Base-by-base conservation (phyloP, 2,329 filamentous ascomycete species). In the Fusarium sp. region DNA sequence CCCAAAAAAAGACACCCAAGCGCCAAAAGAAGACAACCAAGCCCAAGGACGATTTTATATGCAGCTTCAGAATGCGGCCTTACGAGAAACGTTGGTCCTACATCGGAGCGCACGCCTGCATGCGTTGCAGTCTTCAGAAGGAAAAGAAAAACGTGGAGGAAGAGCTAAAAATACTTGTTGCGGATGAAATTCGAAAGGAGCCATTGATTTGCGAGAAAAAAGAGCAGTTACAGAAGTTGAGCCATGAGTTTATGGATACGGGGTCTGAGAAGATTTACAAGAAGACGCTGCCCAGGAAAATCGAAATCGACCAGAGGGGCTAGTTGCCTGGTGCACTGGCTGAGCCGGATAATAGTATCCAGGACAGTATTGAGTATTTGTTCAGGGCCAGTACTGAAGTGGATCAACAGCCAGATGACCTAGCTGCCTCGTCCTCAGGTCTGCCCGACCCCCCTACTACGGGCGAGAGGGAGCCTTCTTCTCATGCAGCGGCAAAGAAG, bases 151-250 rank as follows among this genome's bases (percentile, higher is more conserved):
- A 25, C 3, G 47, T 12, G 8, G 17, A 25, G 17, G 5, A 35
- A 25, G 12, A 50, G 6, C 12, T 50, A 3, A 5, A 20, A 11
- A 18, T 5, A 10, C 12, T 33, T 7, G n/a, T 35, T 25, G 31
- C 5, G n/a, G 12, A 25, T 2, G 12, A 13, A 50, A 14, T 4
- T 18, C 29, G n/a, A 50, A 18, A 5, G 27, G 27, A 27, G 27
- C 27, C 27, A 27, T 27, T 27, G 27, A 27, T 27, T 6, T 27
- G 27, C 27, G 27, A 27, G 27, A 27, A 27, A 20, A 15, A 10
- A 5, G 5, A 22, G 8, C 0, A 50, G 3, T 7, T 50, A 2
- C 1, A 25, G 5, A 9, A 50, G n/a, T 3, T 20, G 12, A 35
- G 4, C 12, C 12, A 25, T 11, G 14, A 35, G 14, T 18, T 6